phyloP scores from a whole-genome alignment of 1,284 basidiomycete species.

The Malassezia brasiliensis region DNA sequence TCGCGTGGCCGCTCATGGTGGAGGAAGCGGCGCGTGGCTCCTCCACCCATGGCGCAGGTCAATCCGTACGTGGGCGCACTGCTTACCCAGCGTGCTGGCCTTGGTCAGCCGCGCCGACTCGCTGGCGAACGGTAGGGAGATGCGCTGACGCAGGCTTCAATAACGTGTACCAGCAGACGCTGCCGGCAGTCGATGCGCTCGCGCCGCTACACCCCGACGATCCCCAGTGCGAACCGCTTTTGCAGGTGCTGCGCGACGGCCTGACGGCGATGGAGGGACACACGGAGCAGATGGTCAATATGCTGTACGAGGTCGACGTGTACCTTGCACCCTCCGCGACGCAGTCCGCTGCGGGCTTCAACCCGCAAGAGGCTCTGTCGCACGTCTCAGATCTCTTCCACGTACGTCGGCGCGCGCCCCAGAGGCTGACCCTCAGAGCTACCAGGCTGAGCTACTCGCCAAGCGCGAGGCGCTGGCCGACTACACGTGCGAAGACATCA shows the following conservation, averaged over 20 bases:
- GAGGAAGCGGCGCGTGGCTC: neutral
- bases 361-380: conserved; percentile 30
- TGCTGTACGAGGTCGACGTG: conserved; percentile 33
- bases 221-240: conserved; percentile 1
- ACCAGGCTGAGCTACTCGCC: conserved; percentile 32
- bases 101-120: conserved; percentile 15
- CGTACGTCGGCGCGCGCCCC: conserved; percentile 20
- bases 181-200: conserved; percentile 10
- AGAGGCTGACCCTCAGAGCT: conserved; percentile 21
- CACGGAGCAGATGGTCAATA: conserved; percentile 18
- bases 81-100: conserved; percentile 12
- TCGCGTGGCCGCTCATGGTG: neutral
- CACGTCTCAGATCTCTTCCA: conserved; percentile 35
- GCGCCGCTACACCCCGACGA: conserved; percentile 2
- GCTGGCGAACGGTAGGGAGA: conserved; percentile 10
- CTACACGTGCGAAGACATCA: conserved; percentile 41
- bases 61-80: conserved; percentile 13
- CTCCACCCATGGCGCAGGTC: conserved; percentile 7
- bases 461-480: conserved; percentile 39
- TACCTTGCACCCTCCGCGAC: conserved; percentile 16
- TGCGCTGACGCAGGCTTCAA: conserved; percentile 11
- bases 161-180: conserved; percentile 1
- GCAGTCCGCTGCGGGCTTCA: conserved; percentile 16
- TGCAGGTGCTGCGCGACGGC: conserved; percentile 13
- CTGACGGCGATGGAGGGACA: conserved; percentile 15